Conservation (phyloP, 352 stramenopile genomes). For the Globisporangium paddicum region DNA sequence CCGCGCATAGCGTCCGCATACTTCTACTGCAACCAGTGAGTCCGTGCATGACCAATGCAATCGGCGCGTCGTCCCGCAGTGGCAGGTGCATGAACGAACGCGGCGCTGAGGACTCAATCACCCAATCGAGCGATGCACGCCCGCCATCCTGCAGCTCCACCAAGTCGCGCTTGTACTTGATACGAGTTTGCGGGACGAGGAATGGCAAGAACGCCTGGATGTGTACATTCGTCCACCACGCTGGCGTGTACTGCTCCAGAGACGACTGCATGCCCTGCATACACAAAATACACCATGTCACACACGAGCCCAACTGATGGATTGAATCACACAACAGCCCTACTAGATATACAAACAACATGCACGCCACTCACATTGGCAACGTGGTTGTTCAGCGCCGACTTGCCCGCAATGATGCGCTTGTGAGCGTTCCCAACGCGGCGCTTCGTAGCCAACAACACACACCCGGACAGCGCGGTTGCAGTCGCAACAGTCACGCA, state of each 20-base stretch:
- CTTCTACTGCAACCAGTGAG: constrained; percentile 60
- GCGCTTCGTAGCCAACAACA: constrained; percentile 20
- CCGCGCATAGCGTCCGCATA: constrained; percentile 61
- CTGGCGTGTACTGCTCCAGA: constrained; percentile 54
- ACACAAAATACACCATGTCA: neutral
- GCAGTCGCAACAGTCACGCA: constrained; percentile 14
- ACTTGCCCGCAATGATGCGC: constrained; percentile 58
- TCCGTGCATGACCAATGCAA: constrained; percentile 64
- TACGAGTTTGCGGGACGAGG: constrained; percentile 44
- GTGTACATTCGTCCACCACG: constrained; percentile 76
- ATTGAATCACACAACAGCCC: neutral
- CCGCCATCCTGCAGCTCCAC: constrained; percentile 54
- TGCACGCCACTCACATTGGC: constrained; percentile 9
- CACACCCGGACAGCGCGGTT: constrained; percentile 25
- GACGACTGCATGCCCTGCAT: constrained; percentile 37
- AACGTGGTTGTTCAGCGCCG: constrained; percentile 66
- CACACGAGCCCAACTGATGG: neutral
- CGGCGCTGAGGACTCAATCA: constrained; percentile 25
- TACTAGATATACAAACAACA: neutral
- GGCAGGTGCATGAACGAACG: neutral
- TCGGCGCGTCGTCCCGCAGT: constrained; percentile 28
- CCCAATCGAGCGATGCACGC: constrained; percentile 69
- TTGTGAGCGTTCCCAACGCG: constrained; percentile 14
- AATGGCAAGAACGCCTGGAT: constrained; percentile 72
- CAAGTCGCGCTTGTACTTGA: constrained; percentile 61